Evolutionary conservation across 2,329 filamentous ascomycete species (phyloP).

Genomic region (Stagonosporopsis vannaccii): DNA sequence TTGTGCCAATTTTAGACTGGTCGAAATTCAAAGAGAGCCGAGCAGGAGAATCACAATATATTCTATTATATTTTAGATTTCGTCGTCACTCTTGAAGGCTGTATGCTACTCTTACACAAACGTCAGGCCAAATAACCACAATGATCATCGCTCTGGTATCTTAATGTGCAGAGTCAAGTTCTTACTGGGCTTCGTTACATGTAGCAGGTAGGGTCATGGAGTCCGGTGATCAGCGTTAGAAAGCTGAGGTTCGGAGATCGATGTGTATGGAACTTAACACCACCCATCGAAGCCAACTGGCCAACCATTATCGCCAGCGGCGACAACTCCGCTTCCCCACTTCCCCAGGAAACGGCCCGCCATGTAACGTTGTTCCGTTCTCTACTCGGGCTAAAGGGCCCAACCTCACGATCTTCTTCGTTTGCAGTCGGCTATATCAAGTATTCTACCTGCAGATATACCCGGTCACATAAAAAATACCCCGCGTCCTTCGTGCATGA

Average conservation of each 20-base stretch:
- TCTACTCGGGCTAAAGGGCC: not conserved
- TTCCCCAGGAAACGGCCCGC: slow-evolving; percentile 4
- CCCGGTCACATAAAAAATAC: not conserved
- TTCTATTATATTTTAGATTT: too few species aligned
- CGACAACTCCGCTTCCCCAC: not conserved
- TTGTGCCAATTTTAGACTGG: too few species aligned
- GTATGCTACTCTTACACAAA: too few species aligned
- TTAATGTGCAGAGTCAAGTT: too few species aligned
- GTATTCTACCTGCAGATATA: not conserved
- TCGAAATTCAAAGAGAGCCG: too few species aligned
- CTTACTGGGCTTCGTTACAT: too few species aligned
- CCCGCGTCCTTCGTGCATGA: not conserved
- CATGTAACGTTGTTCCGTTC: not conserved
- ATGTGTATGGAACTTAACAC: not conserved
- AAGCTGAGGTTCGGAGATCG: not conserved
- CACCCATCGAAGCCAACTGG: not conserved
- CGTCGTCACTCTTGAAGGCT: too few species aligned
- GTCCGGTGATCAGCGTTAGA: not conserved
- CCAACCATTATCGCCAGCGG: not conserved
- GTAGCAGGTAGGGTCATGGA: not conserved
- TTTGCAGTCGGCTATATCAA: slow-evolving; percentile 1
- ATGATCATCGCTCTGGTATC: too few species aligned
- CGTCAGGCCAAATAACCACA: too few species aligned
- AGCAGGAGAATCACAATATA: too few species aligned
- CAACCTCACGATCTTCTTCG: not conserved